phyloP scores from a whole-genome alignment of 768 basidiomycete species.

The Hydnum rufescens region DNA sequence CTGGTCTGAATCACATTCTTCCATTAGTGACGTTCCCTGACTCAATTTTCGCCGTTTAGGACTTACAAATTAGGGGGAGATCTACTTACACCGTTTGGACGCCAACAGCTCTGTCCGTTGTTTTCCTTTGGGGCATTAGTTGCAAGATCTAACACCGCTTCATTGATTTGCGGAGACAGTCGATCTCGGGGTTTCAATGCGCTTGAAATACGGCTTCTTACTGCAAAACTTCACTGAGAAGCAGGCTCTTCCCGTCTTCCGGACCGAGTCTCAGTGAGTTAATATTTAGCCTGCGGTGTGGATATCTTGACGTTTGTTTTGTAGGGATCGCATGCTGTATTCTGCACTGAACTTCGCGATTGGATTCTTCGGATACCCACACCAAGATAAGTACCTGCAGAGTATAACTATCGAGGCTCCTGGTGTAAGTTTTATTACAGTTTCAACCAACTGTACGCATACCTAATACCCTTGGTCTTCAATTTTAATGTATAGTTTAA shows the following conservation, averaged over 20 bases:
- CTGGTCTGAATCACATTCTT: slow-evolving; percentile 12
- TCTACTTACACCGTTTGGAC: slow-evolving; percentile 21
- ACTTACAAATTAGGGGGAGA: slow-evolving; percentile 82
- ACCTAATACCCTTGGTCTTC: not conserved
- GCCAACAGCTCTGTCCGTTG: slow-evolving; percentile 16
- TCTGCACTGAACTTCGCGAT: slow-evolving; percentile 24
- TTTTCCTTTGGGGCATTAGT: not conserved
- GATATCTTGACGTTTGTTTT: not conserved
- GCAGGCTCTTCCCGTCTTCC: slow-evolving; percentile 20
- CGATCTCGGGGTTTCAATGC: slow-evolving; percentile 22
- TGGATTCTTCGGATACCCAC: slow-evolving; percentile 22
- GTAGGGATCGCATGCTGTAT: slow-evolving; percentile 40
- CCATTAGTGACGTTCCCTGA: slow-evolving; percentile 17
- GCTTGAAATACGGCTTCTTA: slow-evolving; percentile 51
- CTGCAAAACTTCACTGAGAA: slow-evolving; percentile 22
- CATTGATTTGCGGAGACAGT: slow-evolving; percentile 7
- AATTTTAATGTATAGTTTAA: slow-evolving; percentile 32
- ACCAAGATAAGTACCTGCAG: slow-evolving; percentile 15
- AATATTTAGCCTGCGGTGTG: not conserved
- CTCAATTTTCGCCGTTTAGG: slow-evolving; percentile 24
- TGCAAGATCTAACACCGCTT: not conserved
- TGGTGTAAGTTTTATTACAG: slow-evolving; percentile 10
- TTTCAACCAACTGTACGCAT: too few species aligned
- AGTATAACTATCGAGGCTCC: slow-evolving; percentile 21
- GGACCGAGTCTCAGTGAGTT: slow-evolving; percentile 18